Conservation (phyloP, 1,139 yeast genomes). For the Yamadazyma spencermartinsiae region DNA sequence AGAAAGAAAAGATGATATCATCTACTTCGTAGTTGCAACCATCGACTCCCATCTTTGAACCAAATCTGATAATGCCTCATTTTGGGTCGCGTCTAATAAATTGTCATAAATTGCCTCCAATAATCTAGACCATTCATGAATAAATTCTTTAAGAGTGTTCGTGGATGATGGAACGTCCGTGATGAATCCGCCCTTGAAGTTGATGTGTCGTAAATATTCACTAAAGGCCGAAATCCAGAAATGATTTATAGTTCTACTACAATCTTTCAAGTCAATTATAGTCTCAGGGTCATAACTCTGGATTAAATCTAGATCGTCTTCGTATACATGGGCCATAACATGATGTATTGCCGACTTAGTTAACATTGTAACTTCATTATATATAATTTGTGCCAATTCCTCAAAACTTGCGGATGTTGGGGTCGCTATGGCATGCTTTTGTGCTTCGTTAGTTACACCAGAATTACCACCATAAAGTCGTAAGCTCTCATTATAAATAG, state of each 20-base stretch:
- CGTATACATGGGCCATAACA: conserved; percentile 57
- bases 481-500: conserved; percentile 43
- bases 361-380: conserved; percentile 43
- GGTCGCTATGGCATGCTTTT: no score
- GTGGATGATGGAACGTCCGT: conserved; percentile 27
- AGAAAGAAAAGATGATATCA: conserved; percentile 14
- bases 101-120: conserved; percentile 40
- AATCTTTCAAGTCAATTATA: conserved; percentile 39
- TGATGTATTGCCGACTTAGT: conserved; percentile 49
- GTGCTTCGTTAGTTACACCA: no score
- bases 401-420: no score
- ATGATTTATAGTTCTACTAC: conserved; percentile 41
- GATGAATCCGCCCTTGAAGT: conserved; percentile 20
- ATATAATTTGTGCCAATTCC: conserved; percentile 15
- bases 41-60: conserved; percentile 41
- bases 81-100: conserved; percentile 40
- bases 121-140: conserved; percentile 52
- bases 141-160: conserved; percentile 38
- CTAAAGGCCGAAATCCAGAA: conserved; percentile 64
- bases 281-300: conserved; percentile 44
- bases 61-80: conserved; percentile 37
- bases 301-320: conserved; percentile 52
- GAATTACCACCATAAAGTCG: conserved; percentile 1
- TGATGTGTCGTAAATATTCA: conserved; percentile 37
- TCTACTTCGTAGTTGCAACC: conserved; percentile 10